Conservation (phyloP, 208 protist species). For the Zelonia costaricensis region DNA sequence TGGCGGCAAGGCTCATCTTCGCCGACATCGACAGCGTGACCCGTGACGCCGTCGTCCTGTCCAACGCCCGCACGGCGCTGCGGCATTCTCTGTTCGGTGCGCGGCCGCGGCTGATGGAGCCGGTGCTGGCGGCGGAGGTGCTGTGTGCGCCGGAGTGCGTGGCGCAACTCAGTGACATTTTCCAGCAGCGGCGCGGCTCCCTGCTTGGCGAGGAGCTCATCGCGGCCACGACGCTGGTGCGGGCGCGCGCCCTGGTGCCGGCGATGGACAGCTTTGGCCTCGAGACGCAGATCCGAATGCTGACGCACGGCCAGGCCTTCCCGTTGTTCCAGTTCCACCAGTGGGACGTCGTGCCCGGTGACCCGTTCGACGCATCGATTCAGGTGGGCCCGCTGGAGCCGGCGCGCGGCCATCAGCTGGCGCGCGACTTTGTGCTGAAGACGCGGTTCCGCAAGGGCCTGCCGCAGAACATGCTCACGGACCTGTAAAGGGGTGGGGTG, state of each 20-base stretch:
- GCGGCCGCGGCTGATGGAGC: conserved; percentile 98
- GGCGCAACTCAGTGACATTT: conserved; percentile 79
- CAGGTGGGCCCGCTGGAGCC: conserved; percentile 96
- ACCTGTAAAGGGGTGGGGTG: conserved; percentile 32
- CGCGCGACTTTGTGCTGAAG: conserved; percentile 99
- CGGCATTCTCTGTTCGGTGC: conserved; percentile 96
- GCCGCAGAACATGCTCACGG: conserved; percentile 52
- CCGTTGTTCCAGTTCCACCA: conserved; percentile 95
- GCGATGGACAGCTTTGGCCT: conserved; percentile 99
- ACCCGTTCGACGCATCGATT: conserved; percentile 98
- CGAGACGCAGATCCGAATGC: conserved; percentile 98
- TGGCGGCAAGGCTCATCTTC: conserved; percentile 56
- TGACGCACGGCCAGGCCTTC: conserved; percentile 97
- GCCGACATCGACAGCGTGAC: conserved; percentile 43
- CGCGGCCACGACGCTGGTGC: conserved; percentile 96
- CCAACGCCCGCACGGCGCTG: conserved; percentile 91
- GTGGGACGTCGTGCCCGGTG: conserved; percentile 98
- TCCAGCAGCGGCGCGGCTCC: conserved; percentile 92
- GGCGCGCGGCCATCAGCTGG: conserved; percentile 89
- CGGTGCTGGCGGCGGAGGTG: conserved; percentile 96
- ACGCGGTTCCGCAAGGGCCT: conserved; percentile 97
- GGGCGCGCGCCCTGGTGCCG: conserved; percentile 95
- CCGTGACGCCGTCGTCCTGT: conserved; percentile 58
- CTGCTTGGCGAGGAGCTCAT: conserved; percentile 92
- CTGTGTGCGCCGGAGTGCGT: conserved; percentile 87